Conservation (phyloP, 2,329 filamentous ascomycete genomes). For the Fusarium solani-melongenae region DNA sequence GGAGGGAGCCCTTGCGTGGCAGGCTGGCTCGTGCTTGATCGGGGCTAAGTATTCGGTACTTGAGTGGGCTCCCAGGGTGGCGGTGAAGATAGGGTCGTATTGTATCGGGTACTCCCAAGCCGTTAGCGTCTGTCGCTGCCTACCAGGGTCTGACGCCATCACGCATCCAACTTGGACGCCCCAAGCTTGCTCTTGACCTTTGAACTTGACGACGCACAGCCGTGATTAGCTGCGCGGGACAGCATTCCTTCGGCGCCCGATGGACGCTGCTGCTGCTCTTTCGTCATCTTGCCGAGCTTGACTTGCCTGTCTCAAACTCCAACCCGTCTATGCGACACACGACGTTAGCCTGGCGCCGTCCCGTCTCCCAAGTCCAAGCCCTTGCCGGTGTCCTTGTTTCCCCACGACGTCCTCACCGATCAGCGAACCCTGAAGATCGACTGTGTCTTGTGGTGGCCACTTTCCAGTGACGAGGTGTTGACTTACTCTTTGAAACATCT, state of each 20-base stretch:
- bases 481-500: conserved; percentile 16
- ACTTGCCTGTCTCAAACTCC: conserved; percentile 17
- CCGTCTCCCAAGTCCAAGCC: conserved; percentile 5
- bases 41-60: conserved; percentile 25
- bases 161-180: conserved; percentile 32
- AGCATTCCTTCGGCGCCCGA: conserved; percentile 29
- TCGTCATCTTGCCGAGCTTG: conserved; percentile 29
- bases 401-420: conserved; percentile 33
- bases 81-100: not conserved
- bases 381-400: conserved; percentile 14
- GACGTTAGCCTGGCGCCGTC: conserved; percentile 10
- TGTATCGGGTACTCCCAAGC: conserved; percentile 30
- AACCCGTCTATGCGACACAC: conserved; percentile 5
- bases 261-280: conserved; percentile 28
- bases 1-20: conserved; percentile 4
- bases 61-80: not conserved
- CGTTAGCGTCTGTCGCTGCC: conserved; percentile 23
- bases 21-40: conserved; percentile 35
- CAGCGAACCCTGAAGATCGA: conserved; percentile 42
- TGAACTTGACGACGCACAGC: conserved; percentile 33
- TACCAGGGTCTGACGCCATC: conserved; percentile 44
- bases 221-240: conserved; percentile 37
- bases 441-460: conserved; percentile 13
- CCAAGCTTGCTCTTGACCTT: conserved; percentile 27
- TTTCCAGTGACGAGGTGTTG: conserved; percentile 23